Conservation (phyloP, 2,329 filamentous ascomycete species). For the Pseudocercospora vitis region DNA sequence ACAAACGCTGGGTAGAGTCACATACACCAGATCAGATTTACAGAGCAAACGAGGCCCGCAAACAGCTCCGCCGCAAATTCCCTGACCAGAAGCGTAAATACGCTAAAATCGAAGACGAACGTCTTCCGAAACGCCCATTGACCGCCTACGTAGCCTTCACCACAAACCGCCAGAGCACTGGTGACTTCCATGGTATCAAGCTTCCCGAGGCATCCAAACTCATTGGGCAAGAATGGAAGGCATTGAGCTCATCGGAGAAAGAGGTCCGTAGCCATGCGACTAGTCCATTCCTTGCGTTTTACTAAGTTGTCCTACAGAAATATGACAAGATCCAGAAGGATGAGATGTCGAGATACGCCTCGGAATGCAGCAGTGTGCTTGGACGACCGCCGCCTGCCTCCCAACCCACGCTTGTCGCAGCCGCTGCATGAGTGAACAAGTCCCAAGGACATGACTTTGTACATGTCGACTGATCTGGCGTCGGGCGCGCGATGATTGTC, state of each 20-base stretch:
- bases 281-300: background rate
- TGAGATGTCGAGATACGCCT: slow-evolving; percentile 16
- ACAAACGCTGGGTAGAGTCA: slow-evolving; percentile 55
- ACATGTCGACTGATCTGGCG: background rate
- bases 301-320: slow-evolving; percentile 19
- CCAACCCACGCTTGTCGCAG: too few relatives aligned
- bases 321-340: slow-evolving; percentile 16
- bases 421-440: background rate
- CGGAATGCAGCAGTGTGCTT: slow-evolving; percentile 19
- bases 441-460: background rate
- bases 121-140: slow-evolving; percentile 48
- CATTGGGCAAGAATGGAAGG: slow-evolving; percentile 51
- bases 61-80: slow-evolving; percentile 28
- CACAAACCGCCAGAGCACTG: slow-evolving; percentile 46
- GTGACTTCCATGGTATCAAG: slow-evolving; percentile 53
- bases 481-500: background rate
- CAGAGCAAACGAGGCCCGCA: slow-evolving; percentile 60
- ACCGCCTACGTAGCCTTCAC: slow-evolving; percentile 48
- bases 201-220: slow-evolving; percentile 44
- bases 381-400: slow-evolving; percentile 41
- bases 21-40: slow-evolving; percentile 59
- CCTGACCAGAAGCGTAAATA: slow-evolving; percentile 20
- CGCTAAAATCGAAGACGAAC: slow-evolving; percentile 55
- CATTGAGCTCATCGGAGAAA: slow-evolving; percentile 48
- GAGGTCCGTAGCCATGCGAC: slow-evolving; percentile 41